A percentile compares a stretch with the other conserved stretches of the same genome.
phyloP scores from a whole-genome alignment of 2,329 filamentous ascomycete genomes.

The Trichoderma koningiopsis region DNA sequence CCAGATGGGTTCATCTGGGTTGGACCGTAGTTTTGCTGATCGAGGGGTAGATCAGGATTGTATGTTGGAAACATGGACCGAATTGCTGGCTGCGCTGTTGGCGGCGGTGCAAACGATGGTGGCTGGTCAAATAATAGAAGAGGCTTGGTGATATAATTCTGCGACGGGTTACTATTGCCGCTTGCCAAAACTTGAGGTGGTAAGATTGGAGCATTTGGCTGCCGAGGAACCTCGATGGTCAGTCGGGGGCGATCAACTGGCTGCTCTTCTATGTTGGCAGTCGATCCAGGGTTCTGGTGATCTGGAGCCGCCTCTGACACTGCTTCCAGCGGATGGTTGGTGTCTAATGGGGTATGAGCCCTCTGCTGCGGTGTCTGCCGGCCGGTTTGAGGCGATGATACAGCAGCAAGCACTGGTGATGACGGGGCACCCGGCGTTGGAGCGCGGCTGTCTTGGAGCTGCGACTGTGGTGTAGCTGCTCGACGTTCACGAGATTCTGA shows the following conservation, averaged over 20 bases:
- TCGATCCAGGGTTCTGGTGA: constrained; percentile 20
- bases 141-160: constrained; percentile 60
- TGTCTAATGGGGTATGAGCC: constrained; percentile 40
- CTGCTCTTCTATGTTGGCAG: constrained; percentile 22
- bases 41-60: constrained; percentile 66
- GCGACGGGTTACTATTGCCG: constrained; percentile 52
- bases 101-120: constrained; percentile 38
- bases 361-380: constrained; percentile 41
- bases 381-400: constrained; percentile 35
- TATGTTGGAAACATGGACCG: constrained; percentile 78
- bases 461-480: constrained; percentile 42
- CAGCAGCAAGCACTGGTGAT: constrained; percentile 29
- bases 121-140: constrained; percentile 45
- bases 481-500: constrained; percentile 43
- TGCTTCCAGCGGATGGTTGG: constrained; percentile 32
- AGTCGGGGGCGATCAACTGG: constrained; percentile 37
- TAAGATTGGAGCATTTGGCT: constrained; percentile 55
- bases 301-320: constrained; percentile 31
- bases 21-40: constrained; percentile 71
- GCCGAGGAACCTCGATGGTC: constrained; percentile 46
- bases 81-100: constrained; percentile 47
- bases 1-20: constrained; percentile 64
- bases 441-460: constrained; percentile 39
- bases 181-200: constrained; percentile 54
- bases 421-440: constrained; percentile 30